Evolutionary conservation across 345 rosid genomes (phyloP).

Genomic region (Diplotaxis tenuifolia): DNA sequence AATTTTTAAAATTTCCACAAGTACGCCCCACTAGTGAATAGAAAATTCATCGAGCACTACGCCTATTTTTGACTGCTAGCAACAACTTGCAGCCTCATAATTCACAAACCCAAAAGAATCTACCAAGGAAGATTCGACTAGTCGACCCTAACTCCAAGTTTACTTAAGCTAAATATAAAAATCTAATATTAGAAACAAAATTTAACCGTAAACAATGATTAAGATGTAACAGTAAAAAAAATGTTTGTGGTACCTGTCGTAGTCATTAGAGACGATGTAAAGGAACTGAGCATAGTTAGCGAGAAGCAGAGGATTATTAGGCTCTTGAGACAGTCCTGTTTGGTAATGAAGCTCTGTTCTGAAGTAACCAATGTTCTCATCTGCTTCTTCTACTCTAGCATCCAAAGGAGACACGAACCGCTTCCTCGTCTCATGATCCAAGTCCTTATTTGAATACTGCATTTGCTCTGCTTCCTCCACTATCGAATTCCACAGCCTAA

Average conservation of each 20-base stretch:
- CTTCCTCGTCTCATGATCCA: conserved; percentile 60
- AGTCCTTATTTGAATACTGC: conserved; percentile 46
- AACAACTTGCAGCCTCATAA: conserved; percentile 27
- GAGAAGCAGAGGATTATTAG: conserved; percentile 65
- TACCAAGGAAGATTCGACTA: conserved; percentile 18
- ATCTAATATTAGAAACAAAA: background rate
- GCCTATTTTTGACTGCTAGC: conserved; percentile 32
- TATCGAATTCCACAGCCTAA: conserved; percentile 61
- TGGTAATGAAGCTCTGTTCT: conserved; percentile 66
- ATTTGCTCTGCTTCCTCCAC: conserved; percentile 67
- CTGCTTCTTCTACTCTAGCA: conserved; percentile 59
- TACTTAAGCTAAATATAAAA: background rate
- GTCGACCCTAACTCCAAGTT: background rate
- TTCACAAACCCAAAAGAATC: conserved; percentile 10
- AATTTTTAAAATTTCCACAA: background rate
- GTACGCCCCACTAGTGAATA: conserved; percentile 27
- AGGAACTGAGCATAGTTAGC: conserved; percentile 93
- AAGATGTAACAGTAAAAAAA: background rate
- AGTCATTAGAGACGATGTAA: conserved; percentile 65
- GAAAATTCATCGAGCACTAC: conserved; percentile 17
- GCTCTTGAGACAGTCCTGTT: conserved; percentile 56
- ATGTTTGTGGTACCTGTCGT: conserved; percentile 59
- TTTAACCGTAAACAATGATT: background rate
- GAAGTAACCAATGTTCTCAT: conserved; percentile 50
- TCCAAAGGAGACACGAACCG: conserved; percentile 59